Base-by-base conservation (phyloP, 768 basidiomycete species). In the Panaeolus cyanescens region DNA sequence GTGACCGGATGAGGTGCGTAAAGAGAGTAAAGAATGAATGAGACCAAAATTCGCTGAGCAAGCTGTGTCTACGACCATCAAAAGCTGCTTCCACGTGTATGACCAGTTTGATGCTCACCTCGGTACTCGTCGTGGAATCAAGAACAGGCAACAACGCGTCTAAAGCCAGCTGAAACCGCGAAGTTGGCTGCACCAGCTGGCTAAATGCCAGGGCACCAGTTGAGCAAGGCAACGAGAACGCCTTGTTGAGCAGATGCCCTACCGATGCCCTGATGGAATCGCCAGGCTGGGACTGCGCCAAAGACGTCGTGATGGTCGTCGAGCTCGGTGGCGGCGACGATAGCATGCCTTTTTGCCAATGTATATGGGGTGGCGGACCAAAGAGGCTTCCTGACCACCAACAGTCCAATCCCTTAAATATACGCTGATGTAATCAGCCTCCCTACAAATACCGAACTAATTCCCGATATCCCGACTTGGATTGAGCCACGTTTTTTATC, bases 141-240 rank as follows among this genome's bases (percentile, higher is more conserved):
- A 92, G 82, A 67, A 90, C 77, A 13, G 91, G 91, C 72, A 93
- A 78, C 70, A 93, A 77, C 78, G 87, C 88, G 78, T 93, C 91
- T 67, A 93, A 84, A 69, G 91, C 91, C 74, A 92, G 83, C 80
- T 92, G 90, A 75, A 93, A 93, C 64, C 90, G 85, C 75, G 88
- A 83, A 55, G 84, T 86, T 20, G 87, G 87, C 71, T 89, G 89
- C 20, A 92, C 89, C 60, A 91, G 83, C 72, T 91, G 88, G 33
- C 80, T 76, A 72, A 91, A 93, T 0, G 90, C 88, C 68, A 88
- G 85, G 40, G 89, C 88, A 6, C 88, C 90, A 15, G 88, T 87
- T 58, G 89, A 91, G 75, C 91, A 93, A 39, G 91, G 89, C 60
- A 90, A 76, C 62, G 85, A 79, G 73, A 85, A 85, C 8, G 89